phyloP scores from a whole-genome alignment of 2,329 filamentous ascomycete species.

The Colletotrichum cuscutae region DNA sequence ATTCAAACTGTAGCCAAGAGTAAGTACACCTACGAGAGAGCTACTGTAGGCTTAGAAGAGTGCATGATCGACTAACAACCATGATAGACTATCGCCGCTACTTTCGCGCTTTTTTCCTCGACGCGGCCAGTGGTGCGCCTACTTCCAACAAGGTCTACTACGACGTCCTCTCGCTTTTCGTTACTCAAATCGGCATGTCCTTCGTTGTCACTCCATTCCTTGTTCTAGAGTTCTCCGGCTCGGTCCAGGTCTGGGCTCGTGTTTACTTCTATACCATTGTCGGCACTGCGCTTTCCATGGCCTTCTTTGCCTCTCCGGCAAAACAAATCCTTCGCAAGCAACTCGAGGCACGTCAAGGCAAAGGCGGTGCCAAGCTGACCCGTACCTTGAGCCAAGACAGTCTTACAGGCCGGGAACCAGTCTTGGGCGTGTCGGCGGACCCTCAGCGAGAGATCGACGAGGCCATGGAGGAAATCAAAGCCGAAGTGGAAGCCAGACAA shows the following conservation, averaged over 20 bases:
- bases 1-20: slow-evolving; percentile 95
- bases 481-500: slow-evolving; percentile 70
- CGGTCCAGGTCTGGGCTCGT: slow-evolving; percentile 80
- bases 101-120: slow-evolving; percentile 91
- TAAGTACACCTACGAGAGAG: slow-evolving; percentile 59
- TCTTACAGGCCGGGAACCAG: slow-evolving; percentile 66
- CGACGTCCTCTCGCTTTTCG: slow-evolving; percentile 78
- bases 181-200: slow-evolving; percentile 84
- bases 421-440: slow-evolving; percentile 83
- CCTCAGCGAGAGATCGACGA: slow-evolving; percentile 80
- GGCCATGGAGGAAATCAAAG: slow-evolving; percentile 77
- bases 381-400: slow-evolving; percentile 68
- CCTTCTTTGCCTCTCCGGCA: slow-evolving; percentile 83
- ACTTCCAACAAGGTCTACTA: slow-evolving; percentile 85
- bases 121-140: slow-evolving; percentile 76
- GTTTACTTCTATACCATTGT: slow-evolving; percentile 90
- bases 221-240: slow-evolving; percentile 77
- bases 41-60: slow-evolving; percentile 13
- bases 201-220: slow-evolving; percentile 89
- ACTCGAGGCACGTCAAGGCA: slow-evolving; percentile 67
- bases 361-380: slow-evolving; percentile 56
- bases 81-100: slow-evolving; percentile 84
- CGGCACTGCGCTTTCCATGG: slow-evolving; percentile 71
- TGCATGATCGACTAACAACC: slow-evolving; percentile 34
- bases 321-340: slow-evolving; percentile 68